phyloP scores from a whole-genome alignment of 805 yeast genomes.

The Candida chauliodis region DNA sequence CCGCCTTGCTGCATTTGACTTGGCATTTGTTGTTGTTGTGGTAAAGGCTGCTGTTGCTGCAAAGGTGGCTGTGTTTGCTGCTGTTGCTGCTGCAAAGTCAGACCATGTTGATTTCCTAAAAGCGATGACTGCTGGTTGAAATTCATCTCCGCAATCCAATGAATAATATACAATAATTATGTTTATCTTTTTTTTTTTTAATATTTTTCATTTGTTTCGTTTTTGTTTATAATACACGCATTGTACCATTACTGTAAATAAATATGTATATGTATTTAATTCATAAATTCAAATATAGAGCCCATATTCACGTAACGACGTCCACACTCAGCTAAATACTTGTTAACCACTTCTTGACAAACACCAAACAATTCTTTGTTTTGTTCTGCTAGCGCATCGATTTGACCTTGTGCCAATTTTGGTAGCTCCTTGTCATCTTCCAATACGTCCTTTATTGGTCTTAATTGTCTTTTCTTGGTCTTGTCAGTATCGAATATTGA shows the following conservation, averaged over 20 bases:
- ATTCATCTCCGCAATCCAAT: conserved; percentile 9
- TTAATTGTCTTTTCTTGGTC: conserved; percentile 55
- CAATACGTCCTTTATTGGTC: conserved; percentile 46
- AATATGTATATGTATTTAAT: background rate
- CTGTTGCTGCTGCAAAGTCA: conserved; percentile 5
- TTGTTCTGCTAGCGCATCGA: conserved; percentile 75
- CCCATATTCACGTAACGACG: conserved; percentile 87
- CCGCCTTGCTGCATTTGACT: conserved; percentile 6
- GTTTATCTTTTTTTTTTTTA: conserved; percentile 4
- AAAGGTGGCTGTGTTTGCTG: background rate
- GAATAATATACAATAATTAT: background rate
- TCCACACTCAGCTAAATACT: conserved; percentile 77
- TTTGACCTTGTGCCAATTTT: conserved; percentile 46
- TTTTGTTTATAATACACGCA: background rate
- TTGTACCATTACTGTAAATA: background rate
- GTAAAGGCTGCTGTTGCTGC: background rate
- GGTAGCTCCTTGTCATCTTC: conserved; percentile 21
- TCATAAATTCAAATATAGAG: conserved; percentile 66
- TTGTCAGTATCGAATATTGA: conserved; percentile 79
- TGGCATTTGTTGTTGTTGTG: background rate
- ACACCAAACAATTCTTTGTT: conserved; percentile 59
- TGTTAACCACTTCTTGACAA: conserved; percentile 58
- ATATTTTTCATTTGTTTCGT: conserved; percentile 1
- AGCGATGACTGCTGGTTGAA: conserved; percentile 10
- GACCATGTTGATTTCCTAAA: conserved; percentile 6